Evolutionary conservation across 2,329 filamentous ascomycete genomes (phyloP), one percentile per base, ranked within the genome.

Genomic region (Alternaria conjuncta): DNA sequence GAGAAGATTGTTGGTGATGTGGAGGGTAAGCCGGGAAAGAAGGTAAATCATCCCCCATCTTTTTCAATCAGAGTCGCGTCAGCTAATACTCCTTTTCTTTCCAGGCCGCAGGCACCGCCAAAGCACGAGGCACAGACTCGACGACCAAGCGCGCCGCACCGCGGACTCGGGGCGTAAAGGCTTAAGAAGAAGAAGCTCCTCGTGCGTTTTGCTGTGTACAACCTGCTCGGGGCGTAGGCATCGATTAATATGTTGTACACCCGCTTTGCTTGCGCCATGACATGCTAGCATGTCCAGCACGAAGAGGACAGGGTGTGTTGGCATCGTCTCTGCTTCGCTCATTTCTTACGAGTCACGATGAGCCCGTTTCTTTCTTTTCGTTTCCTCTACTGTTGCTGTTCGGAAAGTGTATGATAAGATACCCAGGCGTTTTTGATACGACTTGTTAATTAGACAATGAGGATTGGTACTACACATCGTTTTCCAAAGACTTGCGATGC

Each of bases 11-110:
- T 65, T 20, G 75, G 66, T 9, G 68, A 71, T 61, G 64, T 72
- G 3, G 64, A 72, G 47, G 72, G 67, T 2, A 73, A 73, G 68
- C 71, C 71, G 0, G 75, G 59, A 13, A 77, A 78, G 66, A 76
- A 76, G 71, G 75, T 73, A 74, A 49, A 67, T 63, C 32, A 13
- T 49, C 49, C 15, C 6, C 5, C 51, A 20, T 15, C 2, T 8
- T 1, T 47, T 26, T 15, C 2, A 13, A 12, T 36, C 3, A 53
- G 30, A 23, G 18, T 25, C 6, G 0, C 28, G 20, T 36, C 12
- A 12, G 5, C 57, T 61, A 57, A 64, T n/a, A 8, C 26, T 18
- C 44, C 12, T 9, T 5, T 53, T 5, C 21, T 45, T 23, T 26
- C 4, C 25, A 67, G 65, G 65, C 65, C 41, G 65, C 65, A 18